Percentiles rank a stretch among this genome's conserved stretches.
phyloP scores from a whole-genome alignment of 108 stramenopile species.

The Nitzschia sp. region DNA sequence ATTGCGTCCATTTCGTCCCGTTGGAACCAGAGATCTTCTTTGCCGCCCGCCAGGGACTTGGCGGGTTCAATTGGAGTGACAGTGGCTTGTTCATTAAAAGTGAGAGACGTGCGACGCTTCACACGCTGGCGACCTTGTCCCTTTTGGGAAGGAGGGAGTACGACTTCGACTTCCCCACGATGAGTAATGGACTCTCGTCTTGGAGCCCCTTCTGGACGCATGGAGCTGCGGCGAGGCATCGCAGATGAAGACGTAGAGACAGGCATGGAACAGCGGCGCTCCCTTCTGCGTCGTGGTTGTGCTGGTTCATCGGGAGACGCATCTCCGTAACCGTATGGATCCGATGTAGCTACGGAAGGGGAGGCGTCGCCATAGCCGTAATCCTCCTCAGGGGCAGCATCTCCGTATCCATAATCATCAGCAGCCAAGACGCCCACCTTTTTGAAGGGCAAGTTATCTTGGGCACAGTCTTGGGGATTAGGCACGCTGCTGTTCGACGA shows the following conservation, averaged over 20 bases:
- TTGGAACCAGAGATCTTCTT: constrained; percentile 20
- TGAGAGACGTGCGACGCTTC: constrained; percentile 8
- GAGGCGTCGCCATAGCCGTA: neutral
- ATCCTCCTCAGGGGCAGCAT: neutral
- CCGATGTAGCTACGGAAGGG: neutral
- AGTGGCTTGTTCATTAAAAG: constrained; percentile 5
- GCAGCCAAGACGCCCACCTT: neutral
- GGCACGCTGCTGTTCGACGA: no score
- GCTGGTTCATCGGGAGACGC: neutral
- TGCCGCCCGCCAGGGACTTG: neutral
- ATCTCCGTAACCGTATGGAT: constrained; percentile 13
- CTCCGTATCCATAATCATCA: constrained; percentile 9
- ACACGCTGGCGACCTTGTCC: neutral
- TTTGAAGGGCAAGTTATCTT: neutral
- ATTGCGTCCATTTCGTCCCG: constrained; percentile 10
- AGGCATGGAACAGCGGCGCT: constrained; percentile 19
- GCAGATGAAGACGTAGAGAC: neutral
- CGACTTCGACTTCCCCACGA: neutral
- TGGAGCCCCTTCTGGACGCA: neutral
- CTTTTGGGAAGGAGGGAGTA: constrained; percentile 4
- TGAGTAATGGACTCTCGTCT: neutral
- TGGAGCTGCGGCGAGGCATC: neutral
- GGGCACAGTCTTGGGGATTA: no score
- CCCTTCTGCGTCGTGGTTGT: neutral
- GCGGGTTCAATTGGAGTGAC: constrained; percentile 15